Evolutionary conservation across 1,284 basidiomycete species (phyloP), one percentile per base, ranked within the genome.

Genomic region (Gomphus sp.): DNA sequence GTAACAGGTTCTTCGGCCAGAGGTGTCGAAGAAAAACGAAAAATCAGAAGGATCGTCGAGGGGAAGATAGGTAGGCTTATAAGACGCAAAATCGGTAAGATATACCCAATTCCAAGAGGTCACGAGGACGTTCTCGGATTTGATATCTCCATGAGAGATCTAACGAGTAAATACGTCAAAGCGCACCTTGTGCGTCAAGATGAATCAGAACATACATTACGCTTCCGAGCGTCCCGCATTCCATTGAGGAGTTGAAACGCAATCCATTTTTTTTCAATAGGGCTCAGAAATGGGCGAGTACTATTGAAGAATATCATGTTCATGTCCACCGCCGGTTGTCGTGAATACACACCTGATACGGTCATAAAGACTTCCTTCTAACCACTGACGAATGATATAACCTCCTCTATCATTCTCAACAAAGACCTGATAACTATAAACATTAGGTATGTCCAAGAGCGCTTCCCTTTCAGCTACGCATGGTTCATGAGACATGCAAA

Each of bases 211-310:
- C 34, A 59, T 53, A 78, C 78, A 62, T 78, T 77, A 61, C 87
- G 84, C 57, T 85, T 85, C 28, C 91, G 83, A 0, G 92, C 84
- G 64, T 93, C 91, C 36, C 87, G 81, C 61, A 99, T 80, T 2
- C 89, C 93, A 34, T 83, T 88, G 55, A 99, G 76, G 1, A 99
- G 78, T 71, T 99, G 96, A 69, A 94, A 99, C 0, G 91, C 87
- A 62, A 99, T 93, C 97, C 97, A 99, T 68, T 93, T 93, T 80
- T 99, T 99, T 77, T 99, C 97, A 49, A 98, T 82, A 56, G 79
- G 70, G 60, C 86, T 89, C 53, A 99, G 77, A 73, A 99, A 99
- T 0, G 97, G 97, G 33, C 97, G 89, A 1, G 95, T 99, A 69
- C 96, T 98, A 64, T 1, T 50, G 31, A 44, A 22, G 44, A 44